Conservation (phyloP, 1,284 basidiomycete genomes). For the Laetiporus sulphureus region DNA sequence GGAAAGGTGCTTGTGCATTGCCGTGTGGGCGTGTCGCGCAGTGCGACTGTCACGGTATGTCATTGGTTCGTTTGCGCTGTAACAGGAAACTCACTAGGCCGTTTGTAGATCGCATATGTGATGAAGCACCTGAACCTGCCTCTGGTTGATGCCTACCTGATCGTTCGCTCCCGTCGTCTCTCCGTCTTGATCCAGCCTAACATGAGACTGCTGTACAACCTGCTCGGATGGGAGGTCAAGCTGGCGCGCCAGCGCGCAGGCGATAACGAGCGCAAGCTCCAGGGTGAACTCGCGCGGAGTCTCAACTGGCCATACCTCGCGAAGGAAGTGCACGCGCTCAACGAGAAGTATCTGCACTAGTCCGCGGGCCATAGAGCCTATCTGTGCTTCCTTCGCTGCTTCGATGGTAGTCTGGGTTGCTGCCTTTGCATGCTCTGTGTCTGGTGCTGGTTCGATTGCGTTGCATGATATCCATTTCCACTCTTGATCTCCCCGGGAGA, state of each 20-base stretch:
- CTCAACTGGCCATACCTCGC: constrained; percentile 77
- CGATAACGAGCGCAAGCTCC: constrained; percentile 40
- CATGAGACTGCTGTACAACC: constrained; percentile 87
- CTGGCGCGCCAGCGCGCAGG: constrained; percentile 64
- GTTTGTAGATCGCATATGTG: constrained; percentile 82
- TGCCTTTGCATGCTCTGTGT: too few relatives aligned
- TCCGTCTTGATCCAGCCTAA: constrained; percentile 92
- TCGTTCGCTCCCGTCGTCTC: constrained; percentile 78
- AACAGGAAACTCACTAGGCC: neutral
- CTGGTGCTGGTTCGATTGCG: too few relatives aligned
- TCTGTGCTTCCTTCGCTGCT: too few relatives aligned
- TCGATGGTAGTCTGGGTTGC: too few relatives aligned
- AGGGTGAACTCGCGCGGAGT: constrained; percentile 51
- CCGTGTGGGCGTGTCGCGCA: constrained; percentile 89
- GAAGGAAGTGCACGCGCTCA: constrained; percentile 71
- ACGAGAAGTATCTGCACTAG: constrained; percentile 72
- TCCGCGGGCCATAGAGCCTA: too few relatives aligned
- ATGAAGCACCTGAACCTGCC: constrained; percentile 90
- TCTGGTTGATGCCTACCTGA: constrained; percentile 89
- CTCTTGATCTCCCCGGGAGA: too few relatives aligned
- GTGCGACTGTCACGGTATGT: constrained; percentile 84
- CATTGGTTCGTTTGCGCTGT: constrained; percentile 6
- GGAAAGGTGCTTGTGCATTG: constrained; percentile 95
- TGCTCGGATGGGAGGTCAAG: constrained; percentile 90
- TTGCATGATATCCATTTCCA: too few relatives aligned